phyloP scores from a whole-genome alignment of 1,284 basidiomycete species.

The Cystobasidium sp. region DNA sequence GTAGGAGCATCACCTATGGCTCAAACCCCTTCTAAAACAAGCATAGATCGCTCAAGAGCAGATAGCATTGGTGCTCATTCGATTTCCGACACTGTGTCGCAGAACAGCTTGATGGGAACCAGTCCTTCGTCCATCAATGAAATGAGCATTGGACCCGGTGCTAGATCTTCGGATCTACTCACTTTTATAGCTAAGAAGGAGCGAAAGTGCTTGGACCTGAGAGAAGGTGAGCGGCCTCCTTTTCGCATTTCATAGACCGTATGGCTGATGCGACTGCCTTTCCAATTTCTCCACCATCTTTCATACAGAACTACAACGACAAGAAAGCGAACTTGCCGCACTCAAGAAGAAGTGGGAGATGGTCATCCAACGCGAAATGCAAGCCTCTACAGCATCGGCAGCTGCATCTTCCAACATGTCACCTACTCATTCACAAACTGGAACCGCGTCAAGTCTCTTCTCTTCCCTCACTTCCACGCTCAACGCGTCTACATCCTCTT shows the following conservation, averaged over 20 bases:
- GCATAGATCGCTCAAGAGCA: constrained; percentile 1
- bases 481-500: constrained; percentile 26
- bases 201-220: constrained; percentile 55
- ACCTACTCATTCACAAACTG: constrained; percentile 1
- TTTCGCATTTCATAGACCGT: background rate
- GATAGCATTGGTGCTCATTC: background rate
- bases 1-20: background rate
- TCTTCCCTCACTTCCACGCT: constrained; percentile 30
- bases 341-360: constrained; percentile 52
- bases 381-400: constrained; percentile 22
- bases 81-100: background rate
- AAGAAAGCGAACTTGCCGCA: constrained; percentile 48
- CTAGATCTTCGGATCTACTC: constrained; percentile 52
- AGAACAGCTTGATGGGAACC: background rate
- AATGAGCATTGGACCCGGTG: constrained; percentile 8
- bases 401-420: constrained; percentile 18
- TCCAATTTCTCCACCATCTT: background rate
- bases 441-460: constrained; percentile 26
- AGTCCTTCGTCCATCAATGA: constrained; percentile 16
- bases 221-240: constrained; percentile 51
- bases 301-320: constrained; percentile 50
- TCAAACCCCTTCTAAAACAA: constrained; percentile 1
- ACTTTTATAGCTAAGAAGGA: constrained; percentile 57
- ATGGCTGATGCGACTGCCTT: background rate
- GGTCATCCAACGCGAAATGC: constrained; percentile 45